These are phyloP conservation scores for Gloeostereum incarnatum DNA, from an alignment of 768 basidiomycete genomes.

Conservation along the genomic window DNA sequence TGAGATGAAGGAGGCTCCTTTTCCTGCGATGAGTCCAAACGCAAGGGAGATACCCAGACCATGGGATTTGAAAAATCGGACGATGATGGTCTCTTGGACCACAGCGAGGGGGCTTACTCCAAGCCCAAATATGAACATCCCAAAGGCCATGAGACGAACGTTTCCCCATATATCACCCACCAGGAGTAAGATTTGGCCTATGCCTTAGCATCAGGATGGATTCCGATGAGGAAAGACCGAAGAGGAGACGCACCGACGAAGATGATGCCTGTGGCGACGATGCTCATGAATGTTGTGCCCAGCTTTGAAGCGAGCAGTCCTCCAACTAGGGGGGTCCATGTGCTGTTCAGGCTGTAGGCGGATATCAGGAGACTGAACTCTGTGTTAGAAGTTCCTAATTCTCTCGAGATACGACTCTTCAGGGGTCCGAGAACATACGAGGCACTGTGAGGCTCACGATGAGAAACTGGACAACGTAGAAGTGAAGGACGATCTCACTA, in stretches of 20 bases:
- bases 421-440: conserved; percentile 71
- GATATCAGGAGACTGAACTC: conserved; percentile 75
- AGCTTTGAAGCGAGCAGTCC: conserved; percentile 62
- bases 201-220: too few species aligned
- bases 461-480: conserved; percentile 1
- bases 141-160: conserved; percentile 64
- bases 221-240: conserved; percentile 1
- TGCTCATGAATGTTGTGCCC: conserved; percentile 63
- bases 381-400: conserved; percentile 67
- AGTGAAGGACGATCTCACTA: conserved; percentile 34
- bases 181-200: conserved; percentile 61
- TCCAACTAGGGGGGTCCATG: conserved; percentile 69
- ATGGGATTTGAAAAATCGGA: conserved; percentile 70
- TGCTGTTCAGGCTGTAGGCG: conserved; percentile 55
- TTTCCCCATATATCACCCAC: conserved; percentile 50
- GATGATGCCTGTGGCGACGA: conserved; percentile 68
- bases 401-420: conserved; percentile 58
- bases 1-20: conserved; percentile 67
- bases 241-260: conserved; percentile 37
- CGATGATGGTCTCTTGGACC: conserved; percentile 78
- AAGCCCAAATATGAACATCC: conserved; percentile 73
- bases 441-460: conserved; percentile 50
- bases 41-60: conserved; percentile 73
- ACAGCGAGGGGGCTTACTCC: conserved; percentile 77
- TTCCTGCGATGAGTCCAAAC: conserved; percentile 77